These are phyloP conservation scores for Sugiyamaella pinicola DNA, from an alignment of 1,139 yeast genomes.

Conservation along the genomic window DNA sequence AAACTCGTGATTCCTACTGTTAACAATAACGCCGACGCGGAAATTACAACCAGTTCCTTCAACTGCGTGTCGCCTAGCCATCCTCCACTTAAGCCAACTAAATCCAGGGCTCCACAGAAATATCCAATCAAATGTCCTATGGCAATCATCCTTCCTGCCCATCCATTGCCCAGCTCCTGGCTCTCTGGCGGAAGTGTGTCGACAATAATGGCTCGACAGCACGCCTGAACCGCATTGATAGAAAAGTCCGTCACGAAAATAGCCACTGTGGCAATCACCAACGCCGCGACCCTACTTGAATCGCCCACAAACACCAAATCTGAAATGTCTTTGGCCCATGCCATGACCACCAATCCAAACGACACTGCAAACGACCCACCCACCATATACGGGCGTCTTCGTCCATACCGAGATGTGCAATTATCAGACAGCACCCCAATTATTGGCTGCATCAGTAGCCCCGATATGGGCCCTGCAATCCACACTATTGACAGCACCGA, in stretches of 20 bases:
- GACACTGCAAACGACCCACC: constrained; percentile 54
- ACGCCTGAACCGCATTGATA: constrained; percentile 60
- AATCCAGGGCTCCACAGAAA: constrained; percentile 48
- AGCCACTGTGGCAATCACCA: constrained; percentile 53
- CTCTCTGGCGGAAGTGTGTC: constrained; percentile 57
- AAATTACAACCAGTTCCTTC: constrained; percentile 51
- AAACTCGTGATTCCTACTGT: constrained; percentile 49
- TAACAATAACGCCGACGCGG: constrained; percentile 46
- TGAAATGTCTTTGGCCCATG: constrained; percentile 50
- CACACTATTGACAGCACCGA: constrained; percentile 56
- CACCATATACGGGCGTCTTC: constrained; percentile 57
- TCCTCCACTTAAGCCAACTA: constrained; percentile 44
- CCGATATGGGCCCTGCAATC: constrained; percentile 66
- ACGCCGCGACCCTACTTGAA: constrained; percentile 28
- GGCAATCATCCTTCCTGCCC: constrained; percentile 73
- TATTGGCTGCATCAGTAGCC: constrained; percentile 61
- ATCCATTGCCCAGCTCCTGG: constrained; percentile 63
- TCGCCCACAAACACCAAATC: constrained; percentile 8
- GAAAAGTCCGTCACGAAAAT: constrained; percentile 58
- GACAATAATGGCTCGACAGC: constrained; percentile 60
- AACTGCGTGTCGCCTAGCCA: constrained; percentile 53
- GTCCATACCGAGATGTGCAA: constrained; percentile 49
- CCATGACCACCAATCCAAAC: constrained; percentile 49
- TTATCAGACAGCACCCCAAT: constrained; percentile 59
- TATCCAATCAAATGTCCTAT: constrained; percentile 59